phyloP scores from a whole-genome alignment of 139 green algal species.

The Axilococcus clingmanii region DNA sequence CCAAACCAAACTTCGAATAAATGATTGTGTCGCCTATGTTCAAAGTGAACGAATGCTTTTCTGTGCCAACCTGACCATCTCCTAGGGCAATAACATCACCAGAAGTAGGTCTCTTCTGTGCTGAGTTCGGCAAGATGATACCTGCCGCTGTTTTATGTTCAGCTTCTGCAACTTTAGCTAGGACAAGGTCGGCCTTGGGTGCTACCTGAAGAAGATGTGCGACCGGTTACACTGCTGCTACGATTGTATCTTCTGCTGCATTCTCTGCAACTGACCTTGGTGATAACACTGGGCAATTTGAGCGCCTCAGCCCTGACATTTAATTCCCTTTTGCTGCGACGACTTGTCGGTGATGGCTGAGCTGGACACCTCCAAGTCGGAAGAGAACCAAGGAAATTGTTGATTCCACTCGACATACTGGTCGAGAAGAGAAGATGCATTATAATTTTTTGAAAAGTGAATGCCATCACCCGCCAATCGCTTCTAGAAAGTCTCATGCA shows the following conservation, averaged over 20 bases:
- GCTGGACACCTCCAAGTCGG: too few relatives aligned
- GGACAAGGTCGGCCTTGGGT: conserved; percentile 78
- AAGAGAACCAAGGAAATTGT: too few relatives aligned
- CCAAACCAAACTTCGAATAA: conserved; percentile 95
- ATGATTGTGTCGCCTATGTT: conserved; percentile 67
- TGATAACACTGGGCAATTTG: conserved; percentile 1
- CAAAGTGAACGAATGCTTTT: conserved; percentile 32
- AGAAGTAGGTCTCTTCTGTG: conserved; percentile 65
- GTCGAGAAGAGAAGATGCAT: too few relatives aligned
- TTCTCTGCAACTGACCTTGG: conserved; percentile 1
- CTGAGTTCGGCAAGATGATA: conserved; percentile 75
- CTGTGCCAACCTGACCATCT: conserved; percentile 48
- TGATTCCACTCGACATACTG: too few relatives aligned
- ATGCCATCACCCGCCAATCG: too few relatives aligned
- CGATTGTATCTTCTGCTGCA: not conserved
- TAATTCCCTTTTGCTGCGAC: too few relatives aligned
- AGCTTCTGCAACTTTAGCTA: conserved; percentile 76
- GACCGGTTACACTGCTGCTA: not conserved
- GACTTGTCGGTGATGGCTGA: too few relatives aligned
- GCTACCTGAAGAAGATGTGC: conserved; percentile 42
- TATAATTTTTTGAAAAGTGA: too few relatives aligned
- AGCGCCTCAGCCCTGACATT: conserved; percentile 1
- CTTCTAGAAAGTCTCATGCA: too few relatives aligned
- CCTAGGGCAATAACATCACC: conserved; percentile 60
- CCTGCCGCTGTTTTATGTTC: conserved; percentile 75